A percentile compares a stretch with the other conserved stretches of the same genome.
Conservation (phyloP, 805 yeast species). For the Hanseniaspora singularis region DNA sequence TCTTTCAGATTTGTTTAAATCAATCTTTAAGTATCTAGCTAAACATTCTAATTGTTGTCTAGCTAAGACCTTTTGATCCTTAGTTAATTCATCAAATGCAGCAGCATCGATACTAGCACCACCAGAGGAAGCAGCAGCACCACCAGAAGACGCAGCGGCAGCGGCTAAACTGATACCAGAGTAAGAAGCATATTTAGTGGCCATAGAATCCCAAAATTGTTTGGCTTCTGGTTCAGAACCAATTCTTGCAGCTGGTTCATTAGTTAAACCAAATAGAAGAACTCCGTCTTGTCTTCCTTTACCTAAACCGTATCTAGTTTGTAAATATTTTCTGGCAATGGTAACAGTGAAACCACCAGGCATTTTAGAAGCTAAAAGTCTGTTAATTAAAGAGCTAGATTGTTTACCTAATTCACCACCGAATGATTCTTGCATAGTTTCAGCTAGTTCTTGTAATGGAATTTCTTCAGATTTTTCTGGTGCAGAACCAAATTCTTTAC, state of each 20-base stretch:
- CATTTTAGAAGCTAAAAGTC: conserved; percentile 93
- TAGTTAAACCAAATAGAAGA: conserved; percentile 66
- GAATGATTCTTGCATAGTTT: conserved; percentile 83
- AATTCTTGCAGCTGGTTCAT: conserved; percentile 84
- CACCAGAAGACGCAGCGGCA: conserved; percentile 40
- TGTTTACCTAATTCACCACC: conserved; percentile 87
- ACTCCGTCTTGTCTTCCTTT: conserved; percentile 90
- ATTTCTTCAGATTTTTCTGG: conserved; percentile 99
- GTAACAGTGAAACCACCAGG: conserved; percentile 98
- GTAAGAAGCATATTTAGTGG: conserved; percentile 73
- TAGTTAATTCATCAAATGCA: conserved; percentile 62
- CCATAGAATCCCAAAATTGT: conserved; percentile 66
- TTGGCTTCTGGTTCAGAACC: conserved; percentile 83
- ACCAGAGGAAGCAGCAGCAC: conserved; percentile 50
- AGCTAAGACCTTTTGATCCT: conserved; percentile 38
- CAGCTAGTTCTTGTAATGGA: conserved; percentile 91
- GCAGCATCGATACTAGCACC: conserved; percentile 90
- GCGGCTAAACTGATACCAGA: conserved; percentile 72
- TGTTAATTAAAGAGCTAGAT: conserved; percentile 74
- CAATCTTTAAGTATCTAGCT: conserved; percentile 89
- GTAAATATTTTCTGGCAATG: conserved; percentile 81
- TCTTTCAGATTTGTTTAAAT: conserved; percentile 82
- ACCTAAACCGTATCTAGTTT: conserved; percentile 84
- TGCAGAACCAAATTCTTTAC: conserved; percentile 94
- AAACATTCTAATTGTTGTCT: conserved; percentile 66